phyloP scores from a whole-genome alignment of 2,329 filamentous ascomycete species.

The Fusarium mangiferae region DNA sequence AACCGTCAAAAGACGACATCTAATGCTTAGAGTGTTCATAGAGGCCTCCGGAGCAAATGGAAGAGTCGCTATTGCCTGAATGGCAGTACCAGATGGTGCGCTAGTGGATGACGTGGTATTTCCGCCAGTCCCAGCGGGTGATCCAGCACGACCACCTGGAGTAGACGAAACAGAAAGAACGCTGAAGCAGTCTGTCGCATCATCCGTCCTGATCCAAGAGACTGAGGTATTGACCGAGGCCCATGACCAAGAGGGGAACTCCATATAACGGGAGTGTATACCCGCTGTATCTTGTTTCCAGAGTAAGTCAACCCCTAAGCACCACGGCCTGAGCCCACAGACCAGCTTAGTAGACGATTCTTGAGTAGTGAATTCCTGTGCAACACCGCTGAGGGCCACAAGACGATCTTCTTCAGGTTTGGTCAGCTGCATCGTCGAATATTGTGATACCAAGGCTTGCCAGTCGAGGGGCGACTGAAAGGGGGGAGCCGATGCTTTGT shows the following conservation, averaged over 20 bases:
- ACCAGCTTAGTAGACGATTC: not conserved
- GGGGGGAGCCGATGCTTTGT: rapidly evolving
- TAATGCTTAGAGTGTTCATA: not conserved
- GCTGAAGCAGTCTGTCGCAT: not conserved
- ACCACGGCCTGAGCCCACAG: not conserved
- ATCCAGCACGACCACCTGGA: not conserved
- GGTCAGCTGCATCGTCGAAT: not conserved
- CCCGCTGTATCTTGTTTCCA: not conserved
- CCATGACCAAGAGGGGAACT: not conserved
- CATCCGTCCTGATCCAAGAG: not conserved
- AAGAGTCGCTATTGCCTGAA: too few relatives aligned
- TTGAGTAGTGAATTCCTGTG: rapidly evolving
- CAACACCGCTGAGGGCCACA: not conserved
- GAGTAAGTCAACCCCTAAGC: not conserved
- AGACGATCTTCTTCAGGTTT: not conserved
- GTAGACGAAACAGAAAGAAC: not conserved
- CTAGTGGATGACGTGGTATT: too few relatives aligned
- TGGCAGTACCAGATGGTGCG: too few relatives aligned
- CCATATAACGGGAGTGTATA: not conserved
- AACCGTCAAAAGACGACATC: too few relatives aligned
- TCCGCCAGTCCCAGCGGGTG: rapidly evolving
- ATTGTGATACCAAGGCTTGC: not conserved
- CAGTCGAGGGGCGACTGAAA: not conserved
- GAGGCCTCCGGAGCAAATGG: not conserved
- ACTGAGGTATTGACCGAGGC: rapidly evolving